Evolutionary conservation across 179 eudicot genomes (phyloP), one percentile per base, ranked within the genome.

Genomic region (Spergularia azorica): DNA sequence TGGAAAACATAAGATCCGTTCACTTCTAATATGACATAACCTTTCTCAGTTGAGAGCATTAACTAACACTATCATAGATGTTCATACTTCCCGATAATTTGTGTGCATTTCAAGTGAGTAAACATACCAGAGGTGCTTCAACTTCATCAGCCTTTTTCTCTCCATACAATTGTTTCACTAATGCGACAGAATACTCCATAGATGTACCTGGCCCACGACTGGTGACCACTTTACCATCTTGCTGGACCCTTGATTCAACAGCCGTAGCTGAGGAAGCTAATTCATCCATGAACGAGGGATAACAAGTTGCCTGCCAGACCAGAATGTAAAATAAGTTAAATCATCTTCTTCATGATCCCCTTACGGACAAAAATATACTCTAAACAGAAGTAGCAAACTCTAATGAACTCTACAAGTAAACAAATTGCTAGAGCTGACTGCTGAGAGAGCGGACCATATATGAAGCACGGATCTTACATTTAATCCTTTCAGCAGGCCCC

Each of bases 161-260:
- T 66, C 99, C 99, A 81, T 68, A 88, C 74, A 95, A 81, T 60
- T 87, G 88, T 73, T 91, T 95, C 51, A 95, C 92, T 63, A 95
- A 83, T 14, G 89, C 86, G 79, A 95, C 88, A 50, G 98, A 76
- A 70, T 83, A 95, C 84, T 95, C 98, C 89, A 95, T 83, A 13
- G 95, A 75, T 41, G 99, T 95, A 73, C 97, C 99, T 60, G 99
- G 93, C 32, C 98, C 99, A 70, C 99, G 95, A 77, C 99, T 95
- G 32, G 99, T 95, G 68, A 95, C 86, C 51, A 89, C 90, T 36
- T 86, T 90, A 60, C 92, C 99, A 84, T 95, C 99, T 79, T 88
- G 87, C 83, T 93, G 90, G 41, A 95, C 99, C 86, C 92, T 85
- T 67, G 97, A 91, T 83, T 93, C 98, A 63, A 91, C 97, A 51